Evolutionary conservation across 345 rosid species (phyloP).

Genomic region (Syzygium oleosum): DNA sequence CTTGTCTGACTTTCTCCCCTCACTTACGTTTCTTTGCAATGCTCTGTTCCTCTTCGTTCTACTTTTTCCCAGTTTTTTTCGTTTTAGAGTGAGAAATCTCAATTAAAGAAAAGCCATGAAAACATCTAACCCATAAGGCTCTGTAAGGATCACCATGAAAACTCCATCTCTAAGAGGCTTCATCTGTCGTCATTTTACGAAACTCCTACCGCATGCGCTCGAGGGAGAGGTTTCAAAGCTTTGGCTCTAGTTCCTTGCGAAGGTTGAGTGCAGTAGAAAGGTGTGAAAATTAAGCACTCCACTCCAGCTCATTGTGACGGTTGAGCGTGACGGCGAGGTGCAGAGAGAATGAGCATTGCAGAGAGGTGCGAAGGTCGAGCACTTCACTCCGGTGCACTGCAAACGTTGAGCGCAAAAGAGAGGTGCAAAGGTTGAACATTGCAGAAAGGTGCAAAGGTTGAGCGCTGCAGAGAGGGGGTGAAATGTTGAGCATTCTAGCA

Average conservation of each 20-base stretch:
- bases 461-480: neutral
- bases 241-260: neutral
- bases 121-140: neutral
- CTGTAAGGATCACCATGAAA: neutral
- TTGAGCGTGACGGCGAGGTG: neutral
- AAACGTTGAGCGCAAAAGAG: neutral
- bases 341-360: neutral
- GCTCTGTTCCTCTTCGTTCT: neutral
- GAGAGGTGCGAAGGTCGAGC: neutral
- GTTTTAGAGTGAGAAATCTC: neutral
- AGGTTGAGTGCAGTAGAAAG: rapidly evolving
- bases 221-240: too few species aligned
- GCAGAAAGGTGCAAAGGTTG: neutral
- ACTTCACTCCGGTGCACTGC: neutral
- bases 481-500: neutral
- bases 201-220: too few species aligned
- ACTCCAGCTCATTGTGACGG: neutral
- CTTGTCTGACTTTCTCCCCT: neutral
- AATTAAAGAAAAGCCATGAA: neutral
- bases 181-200: too few species aligned
- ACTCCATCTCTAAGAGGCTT: neutral
- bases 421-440: neutral
- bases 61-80: neutral
- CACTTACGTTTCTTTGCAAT: neutral
- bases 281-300: neutral